Base-by-base conservation (phyloP, 2,329 filamentous ascomycete species). In the Xenoacremonium recifei region DNA sequence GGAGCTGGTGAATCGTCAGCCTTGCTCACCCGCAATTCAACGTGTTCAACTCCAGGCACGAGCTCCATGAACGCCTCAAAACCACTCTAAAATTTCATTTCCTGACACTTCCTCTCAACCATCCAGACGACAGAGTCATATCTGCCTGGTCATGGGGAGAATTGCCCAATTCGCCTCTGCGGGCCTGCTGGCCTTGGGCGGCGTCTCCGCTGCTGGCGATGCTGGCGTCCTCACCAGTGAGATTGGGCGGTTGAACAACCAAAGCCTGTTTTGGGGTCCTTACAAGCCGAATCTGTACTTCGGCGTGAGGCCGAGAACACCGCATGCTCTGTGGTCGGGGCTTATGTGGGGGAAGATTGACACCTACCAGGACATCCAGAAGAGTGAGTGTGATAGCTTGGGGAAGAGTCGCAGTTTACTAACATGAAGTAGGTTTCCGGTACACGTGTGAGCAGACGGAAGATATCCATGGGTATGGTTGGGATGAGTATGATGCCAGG, bases 401-500 rank as follows among this genome's bases (percentile, higher is more conserved):
- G 40, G 35, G 5, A n/a, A 17, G 17, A 31, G 33, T 5, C 25
- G 39, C 17, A 42, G 21, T 17, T 21, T 21, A 32, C 41, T 23
- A 16, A 29, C 47, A 39, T 40, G 48, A 48, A 33, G 6, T 61
- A 93, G 89, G 84, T 56, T 86, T 96, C 57, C 84, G 93, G 51
- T 90, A 96, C 65, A 96, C 93, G 0, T 99, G 93, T 69, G 93
- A 97, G 66, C 93, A 99, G 65, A 81, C 93, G 64, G 89, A 95
- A 63, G 87, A 87, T 51, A 95, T 99, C 78, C 86, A 82, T 35
- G 92, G 92, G 42, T 99, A 99, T 65, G 93, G 93, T 48, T 99
- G 93, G 93, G 91, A 97, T 58, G 89, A 95, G 63, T 99, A 95
- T 65, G 93, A 99, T 67, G 84, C 90, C 17, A 79, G 93, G 44